A percentile compares a stretch with the other conserved stretches of the same genome.
Conservation (phyloP, 2,329 filamentous ascomycete genomes). For the Venturia nashicola region DNA sequence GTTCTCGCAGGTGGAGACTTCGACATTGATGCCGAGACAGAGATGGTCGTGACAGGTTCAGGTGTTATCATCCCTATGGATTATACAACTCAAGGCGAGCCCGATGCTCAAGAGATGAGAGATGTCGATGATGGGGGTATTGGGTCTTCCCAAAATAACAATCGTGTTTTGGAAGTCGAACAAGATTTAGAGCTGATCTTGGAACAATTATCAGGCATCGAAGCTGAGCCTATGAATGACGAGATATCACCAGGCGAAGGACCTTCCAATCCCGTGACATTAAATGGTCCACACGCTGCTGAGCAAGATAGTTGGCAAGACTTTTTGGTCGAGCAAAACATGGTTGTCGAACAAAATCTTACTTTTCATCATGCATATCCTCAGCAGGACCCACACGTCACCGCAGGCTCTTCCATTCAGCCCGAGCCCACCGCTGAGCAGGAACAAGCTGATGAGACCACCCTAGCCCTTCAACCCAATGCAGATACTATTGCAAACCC, state of each 20-base stretch:
- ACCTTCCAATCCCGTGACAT: too few species aligned
- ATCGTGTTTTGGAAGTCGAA: background rate
- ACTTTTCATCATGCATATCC: background rate
- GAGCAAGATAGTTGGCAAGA: background rate
- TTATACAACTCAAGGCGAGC: background rate
- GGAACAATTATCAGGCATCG: too few species aligned
- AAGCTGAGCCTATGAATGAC: too few species aligned
- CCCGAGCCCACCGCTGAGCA: background rate
- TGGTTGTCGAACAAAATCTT: background rate
- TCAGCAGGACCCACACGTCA: background rate
- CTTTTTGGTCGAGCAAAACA: background rate
- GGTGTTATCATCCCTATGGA: background rate
- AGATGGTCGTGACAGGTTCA: background rate
- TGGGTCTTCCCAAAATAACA: too few species aligned
- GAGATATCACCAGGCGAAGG: too few species aligned
- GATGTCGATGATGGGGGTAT: background rate
- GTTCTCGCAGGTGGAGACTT: background rate
- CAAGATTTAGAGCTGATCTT: background rate
- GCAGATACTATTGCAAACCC: constrained; percentile 14
- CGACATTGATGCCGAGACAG: background rate
- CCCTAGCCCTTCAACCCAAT: background rate
- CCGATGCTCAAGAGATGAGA: background rate
- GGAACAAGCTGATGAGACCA: background rate
- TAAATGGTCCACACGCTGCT: too few species aligned
- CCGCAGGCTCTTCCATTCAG: background rate